Conservation (phyloP, 345 rosid genomes). For the Populus pruinosa region DNA sequence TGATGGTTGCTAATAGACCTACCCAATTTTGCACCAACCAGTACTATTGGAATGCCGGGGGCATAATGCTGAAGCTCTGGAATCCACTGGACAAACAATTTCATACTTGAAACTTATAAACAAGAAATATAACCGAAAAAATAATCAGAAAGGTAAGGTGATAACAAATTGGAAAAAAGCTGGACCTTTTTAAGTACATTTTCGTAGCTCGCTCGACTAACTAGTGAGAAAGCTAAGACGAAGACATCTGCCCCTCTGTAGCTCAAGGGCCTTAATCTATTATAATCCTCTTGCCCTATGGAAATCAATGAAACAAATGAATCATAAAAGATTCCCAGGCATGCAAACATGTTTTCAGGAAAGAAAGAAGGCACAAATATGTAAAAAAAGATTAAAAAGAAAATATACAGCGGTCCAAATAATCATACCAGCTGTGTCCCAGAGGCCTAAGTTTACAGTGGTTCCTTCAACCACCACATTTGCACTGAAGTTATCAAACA, state of each 20-base stretch:
- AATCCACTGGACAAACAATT: constrained; percentile 72
- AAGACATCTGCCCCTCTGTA: constrained; percentile 96
- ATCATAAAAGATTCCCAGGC: background rate
- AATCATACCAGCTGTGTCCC: constrained; percentile 96
- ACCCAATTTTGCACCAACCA: constrained; percentile 96
- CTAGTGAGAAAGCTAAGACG: constrained; percentile 92
- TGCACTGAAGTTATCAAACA: constrained; percentile 97
- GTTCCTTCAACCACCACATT: constrained; percentile 89
- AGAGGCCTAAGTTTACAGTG: constrained; percentile 90
- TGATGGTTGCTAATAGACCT: constrained; percentile 14
- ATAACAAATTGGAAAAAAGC: background rate
- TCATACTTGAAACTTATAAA: constrained; percentile 20
- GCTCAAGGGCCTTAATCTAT: constrained; percentile 94
- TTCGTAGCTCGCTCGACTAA: constrained; percentile 95
- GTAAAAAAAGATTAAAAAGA: background rate
- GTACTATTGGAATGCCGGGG: constrained; percentile 83
- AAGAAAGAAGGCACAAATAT: background rate
- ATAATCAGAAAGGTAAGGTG: background rate
- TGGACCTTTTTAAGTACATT: constrained; percentile 84
- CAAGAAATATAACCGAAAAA: background rate
- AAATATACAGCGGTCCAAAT: background rate
- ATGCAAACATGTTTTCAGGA: background rate
- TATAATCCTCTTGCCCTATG: constrained; percentile 95
- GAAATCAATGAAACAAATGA: constrained; percentile 15
- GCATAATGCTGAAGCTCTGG: constrained; percentile 95